These are phyloP conservation scores for Penicillium sp. DNA, from an alignment of 2,329 filamentous ascomycete species.

Conservation along the genomic window DNA sequence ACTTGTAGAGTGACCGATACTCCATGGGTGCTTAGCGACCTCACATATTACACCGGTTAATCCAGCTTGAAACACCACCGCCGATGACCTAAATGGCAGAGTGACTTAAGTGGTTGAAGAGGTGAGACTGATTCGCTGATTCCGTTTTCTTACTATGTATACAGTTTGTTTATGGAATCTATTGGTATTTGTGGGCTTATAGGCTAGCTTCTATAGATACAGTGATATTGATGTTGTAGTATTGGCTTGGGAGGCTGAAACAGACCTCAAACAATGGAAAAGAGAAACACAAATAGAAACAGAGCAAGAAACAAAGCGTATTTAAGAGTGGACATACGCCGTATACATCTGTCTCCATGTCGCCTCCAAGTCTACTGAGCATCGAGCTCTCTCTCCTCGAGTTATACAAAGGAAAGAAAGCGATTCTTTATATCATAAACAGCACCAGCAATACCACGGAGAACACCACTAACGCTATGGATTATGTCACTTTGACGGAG, in stretches of 20 bases:
- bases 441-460: neutral
- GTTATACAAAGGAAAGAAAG: neutral
- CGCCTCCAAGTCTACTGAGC: too few relatives aligned
- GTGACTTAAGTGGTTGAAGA: too few relatives aligned
- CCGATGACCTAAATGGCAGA: too few relatives aligned
- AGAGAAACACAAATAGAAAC: neutral
- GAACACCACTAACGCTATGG: neutral
- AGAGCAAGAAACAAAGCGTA: neutral
- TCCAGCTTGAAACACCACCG: too few relatives aligned
- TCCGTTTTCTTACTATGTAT: neutral
- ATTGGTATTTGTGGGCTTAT: neutral
- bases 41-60: too few relatives aligned
- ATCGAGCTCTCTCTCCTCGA: neutral
- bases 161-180: neutral
- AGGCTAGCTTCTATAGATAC: neutral
- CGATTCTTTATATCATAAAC: neutral
- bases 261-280: too few relatives aligned
- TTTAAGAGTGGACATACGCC: neutral
- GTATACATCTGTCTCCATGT: neutral
- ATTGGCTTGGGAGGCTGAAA: neutral
- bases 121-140: neutral
- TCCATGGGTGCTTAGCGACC: too few relatives aligned
- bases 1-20: too few relatives aligned
- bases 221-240: neutral
- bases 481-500: neutral